phyloP scores from a whole-genome alignment of 306 rosid genomes.

The Vigna radiata region DNA sequence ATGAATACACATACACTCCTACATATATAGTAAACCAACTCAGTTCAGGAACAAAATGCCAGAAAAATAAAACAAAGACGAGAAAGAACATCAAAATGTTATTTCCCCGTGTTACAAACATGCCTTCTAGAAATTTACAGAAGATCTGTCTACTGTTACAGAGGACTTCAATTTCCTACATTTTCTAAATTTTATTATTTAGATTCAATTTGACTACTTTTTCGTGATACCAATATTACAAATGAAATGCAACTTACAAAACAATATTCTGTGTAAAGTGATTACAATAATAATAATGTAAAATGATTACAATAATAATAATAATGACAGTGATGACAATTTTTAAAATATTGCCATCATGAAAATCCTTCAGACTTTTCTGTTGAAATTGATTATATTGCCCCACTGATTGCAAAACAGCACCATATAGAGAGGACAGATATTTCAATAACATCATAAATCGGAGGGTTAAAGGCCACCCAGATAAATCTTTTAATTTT shows the following conservation, averaged over 20 bases:
- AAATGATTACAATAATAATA: no score
- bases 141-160: constrained; percentile 18
- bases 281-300: neutral
- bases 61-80: neutral
- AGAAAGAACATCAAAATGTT: constrained; percentile 31
- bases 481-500: neutral
- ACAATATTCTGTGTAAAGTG: constrained; percentile 4
- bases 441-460: constrained; percentile 3
- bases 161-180: constrained; percentile 18
- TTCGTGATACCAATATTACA: constrained; percentile 1
- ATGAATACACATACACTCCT: neutral
- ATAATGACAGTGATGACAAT: neutral
- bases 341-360: neutral
- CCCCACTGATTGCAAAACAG: constrained; percentile 24
- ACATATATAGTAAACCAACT: constrained; percentile 9
- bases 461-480: neutral
- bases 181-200: constrained; percentile 26
- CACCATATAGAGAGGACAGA: neutral
- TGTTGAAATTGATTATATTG: constrained; percentile 12
- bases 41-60: constrained; percentile 27
- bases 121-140: constrained; percentile 16
- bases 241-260: constrained; percentile 12
- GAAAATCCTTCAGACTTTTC: constrained; percentile 21
- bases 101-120: constrained; percentile 10
- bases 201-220: constrained; percentile 33